These are phyloP conservation scores for Fusarium sp. DNA, from an alignment of 2,329 filamentous ascomycete species.

Conservation along the genomic window DNA sequence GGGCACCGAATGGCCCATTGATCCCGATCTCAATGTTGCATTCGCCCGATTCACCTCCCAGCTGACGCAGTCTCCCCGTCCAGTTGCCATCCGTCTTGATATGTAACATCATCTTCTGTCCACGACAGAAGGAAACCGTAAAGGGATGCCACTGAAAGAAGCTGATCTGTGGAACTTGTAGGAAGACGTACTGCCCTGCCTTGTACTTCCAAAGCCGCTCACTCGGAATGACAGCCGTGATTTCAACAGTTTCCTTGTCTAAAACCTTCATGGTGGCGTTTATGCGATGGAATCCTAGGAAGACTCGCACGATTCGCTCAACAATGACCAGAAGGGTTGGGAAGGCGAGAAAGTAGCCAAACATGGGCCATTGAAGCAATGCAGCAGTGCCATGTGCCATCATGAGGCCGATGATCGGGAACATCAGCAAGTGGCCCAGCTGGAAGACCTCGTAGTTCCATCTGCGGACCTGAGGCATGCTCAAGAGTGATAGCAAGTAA, in stretches of 20 bases:
- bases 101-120: conserved; percentile 64
- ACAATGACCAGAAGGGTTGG: conserved; percentile 63
- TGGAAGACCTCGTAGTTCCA: conserved; percentile 70
- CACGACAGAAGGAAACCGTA: conserved; percentile 67
- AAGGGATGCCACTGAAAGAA: conserved; percentile 71
- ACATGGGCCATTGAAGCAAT: conserved; percentile 66
- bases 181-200: conserved; percentile 69
- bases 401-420: conserved; percentile 66
- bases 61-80: conserved; percentile 59
- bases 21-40: conserved; percentile 62
- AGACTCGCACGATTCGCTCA: conserved; percentile 60
- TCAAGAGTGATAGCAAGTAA: conserved; percentile 60
- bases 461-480: conserved; percentile 62
- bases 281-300: conserved; percentile 61
- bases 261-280: conserved; percentile 60
- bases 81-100: conserved; percentile 71
- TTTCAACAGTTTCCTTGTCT: conserved; percentile 64
- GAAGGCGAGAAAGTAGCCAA: conserved; percentile 67
- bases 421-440: conserved; percentile 68
- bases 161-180: conserved; percentile 65
- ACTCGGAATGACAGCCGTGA: conserved; percentile 61
- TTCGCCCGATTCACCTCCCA: conserved; percentile 52
- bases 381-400: conserved; percentile 65
- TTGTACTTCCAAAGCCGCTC: conserved; percentile 64
- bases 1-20: conserved; percentile 69